Conservation (phyloP, 176 grass and related monocot genomes). For the Olyra latifolia region DNA sequence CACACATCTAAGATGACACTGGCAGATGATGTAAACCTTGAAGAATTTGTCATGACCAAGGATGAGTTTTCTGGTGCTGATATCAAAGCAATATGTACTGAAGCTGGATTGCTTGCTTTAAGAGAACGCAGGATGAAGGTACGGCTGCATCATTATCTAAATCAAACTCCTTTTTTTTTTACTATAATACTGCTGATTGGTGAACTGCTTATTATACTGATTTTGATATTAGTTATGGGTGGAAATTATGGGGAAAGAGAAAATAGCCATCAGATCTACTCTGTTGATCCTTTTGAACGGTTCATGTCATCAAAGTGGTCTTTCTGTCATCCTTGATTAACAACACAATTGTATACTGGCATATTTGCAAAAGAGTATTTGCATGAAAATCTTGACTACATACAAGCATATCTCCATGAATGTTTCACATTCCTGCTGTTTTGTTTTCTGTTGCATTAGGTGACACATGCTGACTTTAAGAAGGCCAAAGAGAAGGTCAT, state of each 20-base stretch:
- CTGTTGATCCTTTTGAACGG: neutral
- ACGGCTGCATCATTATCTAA: neutral
- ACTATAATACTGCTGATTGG: neutral
- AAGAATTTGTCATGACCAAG: conserved; percentile 85
- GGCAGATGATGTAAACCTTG: conserved; percentile 76
- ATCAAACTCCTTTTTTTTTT: neutral
- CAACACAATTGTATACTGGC: neutral
- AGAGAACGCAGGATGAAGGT: conserved; percentile 89
- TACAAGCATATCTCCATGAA: neutral
- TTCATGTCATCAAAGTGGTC: neutral
- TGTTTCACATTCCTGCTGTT: neutral
- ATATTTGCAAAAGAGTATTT: neutral
- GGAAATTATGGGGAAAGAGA: neutral
- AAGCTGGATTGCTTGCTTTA: conserved; percentile 83
- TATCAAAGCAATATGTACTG: conserved; percentile 86
- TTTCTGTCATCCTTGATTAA: neutral
- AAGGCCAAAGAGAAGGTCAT: conserved; percentile 99
- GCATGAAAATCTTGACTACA: neutral
- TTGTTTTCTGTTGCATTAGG: conserved; percentile 46
- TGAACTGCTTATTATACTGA: neutral
- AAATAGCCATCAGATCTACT: neutral
- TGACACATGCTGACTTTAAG: conserved; percentile 85
- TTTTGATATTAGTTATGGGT: neutral
- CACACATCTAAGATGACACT: conserved; percentile 86
- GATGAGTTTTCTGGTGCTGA: conserved; percentile 88